Evolutionary conservation across 345 rosid genomes (phyloP).

Genomic region (Brassica incana): DNA sequence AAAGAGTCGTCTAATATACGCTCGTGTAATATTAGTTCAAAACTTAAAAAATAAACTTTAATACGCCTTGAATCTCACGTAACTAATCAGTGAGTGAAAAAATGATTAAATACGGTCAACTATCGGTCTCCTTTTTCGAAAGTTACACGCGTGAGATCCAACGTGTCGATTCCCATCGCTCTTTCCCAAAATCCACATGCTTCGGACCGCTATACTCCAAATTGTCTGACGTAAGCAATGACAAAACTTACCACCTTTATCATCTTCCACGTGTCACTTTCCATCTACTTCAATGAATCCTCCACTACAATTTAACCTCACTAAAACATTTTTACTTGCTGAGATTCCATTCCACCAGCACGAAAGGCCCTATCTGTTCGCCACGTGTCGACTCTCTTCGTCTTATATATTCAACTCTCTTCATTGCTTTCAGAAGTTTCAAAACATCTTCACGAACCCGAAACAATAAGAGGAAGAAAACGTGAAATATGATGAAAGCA

Average conservation of each 20-base stretch:
- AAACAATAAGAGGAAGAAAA: neutral
- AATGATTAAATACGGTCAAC: conserved; percentile 23
- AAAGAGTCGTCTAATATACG: neutral
- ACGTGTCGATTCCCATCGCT: conserved; percentile 31
- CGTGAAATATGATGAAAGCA: conserved; percentile 40
- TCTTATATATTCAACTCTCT: conserved; percentile 53
- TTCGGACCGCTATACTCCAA: conserved; percentile 59
- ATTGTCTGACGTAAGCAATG: conserved; percentile 75
- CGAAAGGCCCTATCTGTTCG: neutral
- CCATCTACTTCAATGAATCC: conserved; percentile 14
- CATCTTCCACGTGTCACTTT: conserved; percentile 56
- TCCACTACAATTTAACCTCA: conserved; percentile 25
- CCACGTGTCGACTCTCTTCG: conserved; percentile 41
- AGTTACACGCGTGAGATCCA: conserved; percentile 25
- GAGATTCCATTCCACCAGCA: conserved; percentile 30
- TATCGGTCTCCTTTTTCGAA: conserved; percentile 2
- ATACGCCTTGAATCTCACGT: neutral
- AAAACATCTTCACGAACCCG: conserved; percentile 27
- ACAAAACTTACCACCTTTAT: conserved; percentile 56
- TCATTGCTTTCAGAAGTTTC: conserved; percentile 59
- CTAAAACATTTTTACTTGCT: conserved; percentile 20
- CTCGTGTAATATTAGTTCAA: neutral
- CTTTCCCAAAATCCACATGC: conserved; percentile 27
- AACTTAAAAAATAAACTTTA: neutral
- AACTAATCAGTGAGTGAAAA: neutral